These are phyloP conservation scores for Starmerella asiatica DNA, from an alignment of 805 yeast genomes.

Conservation along the genomic window DNA sequence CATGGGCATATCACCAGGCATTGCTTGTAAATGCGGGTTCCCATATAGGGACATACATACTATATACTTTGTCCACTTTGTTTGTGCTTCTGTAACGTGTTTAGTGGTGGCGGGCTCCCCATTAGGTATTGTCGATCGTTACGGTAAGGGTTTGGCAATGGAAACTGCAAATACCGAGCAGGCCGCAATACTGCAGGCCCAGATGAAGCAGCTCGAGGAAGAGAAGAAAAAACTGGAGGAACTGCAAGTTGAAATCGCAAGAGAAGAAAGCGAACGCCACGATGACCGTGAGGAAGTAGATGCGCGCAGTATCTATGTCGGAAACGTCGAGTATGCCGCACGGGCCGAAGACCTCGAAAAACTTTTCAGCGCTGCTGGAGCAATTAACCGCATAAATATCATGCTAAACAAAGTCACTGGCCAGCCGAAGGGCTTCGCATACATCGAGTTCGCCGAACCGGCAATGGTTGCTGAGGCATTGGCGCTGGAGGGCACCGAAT, in stretches of 20 bases:
- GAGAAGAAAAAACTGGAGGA: conserved; percentile 52
- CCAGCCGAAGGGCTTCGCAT: conserved; percentile 77
- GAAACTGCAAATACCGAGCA: too few species aligned
- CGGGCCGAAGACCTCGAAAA: conserved; percentile 69
- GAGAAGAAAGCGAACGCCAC: conserved; percentile 30
- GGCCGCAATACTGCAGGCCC: conserved; percentile 11
- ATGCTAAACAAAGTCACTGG: conserved; percentile 53
- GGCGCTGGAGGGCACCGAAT: conserved; percentile 46
- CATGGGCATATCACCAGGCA: too few species aligned
- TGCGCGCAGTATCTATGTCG: conserved; percentile 63
- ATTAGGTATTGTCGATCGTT: not conserved
- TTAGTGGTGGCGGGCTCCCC: not conserved
- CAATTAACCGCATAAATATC: conserved; percentile 68
- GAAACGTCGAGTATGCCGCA: conserved; percentile 69
- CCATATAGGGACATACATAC: too few species aligned
- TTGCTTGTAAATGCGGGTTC: too few species aligned
- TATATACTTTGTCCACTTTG: too few species aligned
- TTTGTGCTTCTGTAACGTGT: not conserved
- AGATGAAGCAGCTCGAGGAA: conserved; percentile 35
- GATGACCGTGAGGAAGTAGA: conserved; percentile 57
- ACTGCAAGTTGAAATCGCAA: conserved; percentile 38
- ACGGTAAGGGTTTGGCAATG: not conserved
- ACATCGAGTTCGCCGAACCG: conserved; percentile 65
- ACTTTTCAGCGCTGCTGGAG: conserved; percentile 56
- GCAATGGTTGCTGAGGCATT: conserved; percentile 54